Base-by-base conservation (phyloP, 139 green algal genomes). In the Marvania coccoides region DNA sequence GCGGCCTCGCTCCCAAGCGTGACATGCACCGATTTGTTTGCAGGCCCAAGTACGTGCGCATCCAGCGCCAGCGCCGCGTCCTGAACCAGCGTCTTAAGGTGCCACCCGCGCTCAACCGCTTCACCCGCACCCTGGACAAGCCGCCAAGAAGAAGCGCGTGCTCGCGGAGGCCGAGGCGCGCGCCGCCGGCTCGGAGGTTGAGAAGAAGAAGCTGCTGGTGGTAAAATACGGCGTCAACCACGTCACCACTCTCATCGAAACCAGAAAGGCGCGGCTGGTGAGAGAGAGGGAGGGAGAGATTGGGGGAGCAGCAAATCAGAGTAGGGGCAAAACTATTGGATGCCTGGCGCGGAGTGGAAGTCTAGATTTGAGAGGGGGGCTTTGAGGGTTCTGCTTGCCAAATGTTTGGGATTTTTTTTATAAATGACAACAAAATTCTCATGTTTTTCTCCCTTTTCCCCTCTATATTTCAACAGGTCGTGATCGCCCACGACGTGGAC, bases 191-290 rank as follows among this genome's bases (percentile, higher is more conserved):
- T 81, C 79, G 64, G 61, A 76, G 72, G 77, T 84, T 23, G 90
- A 97, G 55, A 94, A 91, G 82, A 98, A 97, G 86, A 13, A 7
- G 84, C 89, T 85, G 26, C 74, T 98, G 10, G 93, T 96, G 30
- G 91, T 99, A 28, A 99, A 99, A 89, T 98, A 85, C 63, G 93
- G 94, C 67, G 85, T 99, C 71, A 98, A 98, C 89, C 93, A 99
- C 85, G 88, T 99, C 76, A 98, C 92, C 40, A 84, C 83, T 36
- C 85, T 98, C 64, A 72, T 99, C 13, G 94, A 99, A 84, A 62
- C 36, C 2, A 82, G 83, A 69, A 96, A 98, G 87, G 93, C 94
- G 30, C 77, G 93, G 84, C 83, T 96, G 72, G 91, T 99, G 64
- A n/a, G n/a, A n/a, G n/a, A n/a, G n/a, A n/a, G n/a, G n/a, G n/a